These are phyloP conservation scores for Xylariaceae sp. DNA, from an alignment of 2,329 filamentous ascomycete species.

Conservation along the genomic window DNA sequence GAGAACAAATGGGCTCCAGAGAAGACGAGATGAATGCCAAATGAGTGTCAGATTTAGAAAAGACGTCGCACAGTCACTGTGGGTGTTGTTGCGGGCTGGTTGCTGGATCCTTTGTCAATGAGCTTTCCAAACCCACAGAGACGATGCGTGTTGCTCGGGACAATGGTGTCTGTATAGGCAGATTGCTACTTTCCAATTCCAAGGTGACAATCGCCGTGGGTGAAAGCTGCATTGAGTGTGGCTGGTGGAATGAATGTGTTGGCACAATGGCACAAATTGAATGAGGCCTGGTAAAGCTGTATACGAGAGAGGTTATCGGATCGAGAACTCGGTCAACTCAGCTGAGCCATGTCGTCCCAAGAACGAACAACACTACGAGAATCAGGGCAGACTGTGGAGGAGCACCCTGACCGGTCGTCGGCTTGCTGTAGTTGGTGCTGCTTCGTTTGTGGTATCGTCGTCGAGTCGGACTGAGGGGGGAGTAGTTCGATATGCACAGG, in stretches of 20 bases:
- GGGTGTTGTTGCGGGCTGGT: conserved; percentile 5
- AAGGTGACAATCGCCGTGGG: not conserved
- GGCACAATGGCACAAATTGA: conserved; percentile 15
- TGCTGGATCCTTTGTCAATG: conserved; percentile 7
- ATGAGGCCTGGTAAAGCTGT: not conserved
- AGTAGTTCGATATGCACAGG: too few relatives aligned
- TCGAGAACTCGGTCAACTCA: conserved; percentile 22
- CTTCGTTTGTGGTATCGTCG: conserved; percentile 3
- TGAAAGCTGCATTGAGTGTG: conserved; percentile 1
- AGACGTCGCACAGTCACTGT: not conserved
- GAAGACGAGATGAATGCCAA: conserved; percentile 12
- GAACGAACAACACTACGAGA: conserved; percentile 4
- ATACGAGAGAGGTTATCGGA: conserved; percentile 8
- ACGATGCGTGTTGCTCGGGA: conserved; percentile 1
- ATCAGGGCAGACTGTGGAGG: conserved; percentile 10
- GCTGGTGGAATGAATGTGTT: conserved; percentile 9
- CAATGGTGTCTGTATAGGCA: not conserved
- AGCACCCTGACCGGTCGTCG: conserved; percentile 6
- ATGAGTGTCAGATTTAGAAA: not conserved
- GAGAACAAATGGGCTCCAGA: not conserved
- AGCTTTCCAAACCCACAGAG: not conserved
- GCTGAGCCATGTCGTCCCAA: conserved; percentile 25
- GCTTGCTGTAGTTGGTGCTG: conserved; percentile 6
- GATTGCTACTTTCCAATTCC: not conserved
- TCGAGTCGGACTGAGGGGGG: too few relatives aligned